These are phyloP conservation scores for Alectoria sarmentosa DNA, from an alignment of 495 filamentous ascomycete genomes.

Conservation along the genomic window DNA sequence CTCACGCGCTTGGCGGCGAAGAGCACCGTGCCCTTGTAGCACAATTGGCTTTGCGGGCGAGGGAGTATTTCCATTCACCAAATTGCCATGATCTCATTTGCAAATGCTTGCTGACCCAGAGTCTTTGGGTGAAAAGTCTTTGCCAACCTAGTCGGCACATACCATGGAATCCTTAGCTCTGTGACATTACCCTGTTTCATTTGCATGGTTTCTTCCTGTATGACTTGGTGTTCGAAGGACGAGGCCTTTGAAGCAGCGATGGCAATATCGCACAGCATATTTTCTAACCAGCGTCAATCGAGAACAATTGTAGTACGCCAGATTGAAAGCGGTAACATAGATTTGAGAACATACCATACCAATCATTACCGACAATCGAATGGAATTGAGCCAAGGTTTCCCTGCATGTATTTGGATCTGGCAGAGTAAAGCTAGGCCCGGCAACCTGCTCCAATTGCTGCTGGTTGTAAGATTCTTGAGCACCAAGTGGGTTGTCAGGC, in stretches of 20 bases:
- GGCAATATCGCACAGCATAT: constrained; percentile 1
- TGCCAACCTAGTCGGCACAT: not conserved
- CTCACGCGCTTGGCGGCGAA: not conserved
- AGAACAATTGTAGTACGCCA: not conserved
- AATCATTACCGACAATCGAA: not conserved
- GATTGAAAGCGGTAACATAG: not conserved
- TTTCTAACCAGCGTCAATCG: not conserved
- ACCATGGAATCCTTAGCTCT: not conserved
- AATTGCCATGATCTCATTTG: not conserved
- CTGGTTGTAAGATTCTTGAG: not conserved
- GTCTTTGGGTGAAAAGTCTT: constrained; percentile 3
- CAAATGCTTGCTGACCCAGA: not conserved
- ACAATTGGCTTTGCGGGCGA: not conserved
- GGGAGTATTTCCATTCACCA: not conserved
- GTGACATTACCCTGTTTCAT: not conserved
- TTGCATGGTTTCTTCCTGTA: not conserved
- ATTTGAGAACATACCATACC: not conserved
- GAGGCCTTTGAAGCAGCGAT: not conserved
- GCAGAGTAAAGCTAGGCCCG: not conserved
- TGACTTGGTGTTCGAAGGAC: not conserved
- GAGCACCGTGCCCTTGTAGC: not conserved
- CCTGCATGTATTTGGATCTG: not conserved
- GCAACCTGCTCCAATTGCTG: not conserved
- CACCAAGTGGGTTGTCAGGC: not conserved
- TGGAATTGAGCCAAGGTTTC: not conserved